Evolutionary conservation across 768 basidiomycete genomes (phyloP), one percentile per base, ranked within the genome.

Genomic region (Lentinula edodes): DNA sequence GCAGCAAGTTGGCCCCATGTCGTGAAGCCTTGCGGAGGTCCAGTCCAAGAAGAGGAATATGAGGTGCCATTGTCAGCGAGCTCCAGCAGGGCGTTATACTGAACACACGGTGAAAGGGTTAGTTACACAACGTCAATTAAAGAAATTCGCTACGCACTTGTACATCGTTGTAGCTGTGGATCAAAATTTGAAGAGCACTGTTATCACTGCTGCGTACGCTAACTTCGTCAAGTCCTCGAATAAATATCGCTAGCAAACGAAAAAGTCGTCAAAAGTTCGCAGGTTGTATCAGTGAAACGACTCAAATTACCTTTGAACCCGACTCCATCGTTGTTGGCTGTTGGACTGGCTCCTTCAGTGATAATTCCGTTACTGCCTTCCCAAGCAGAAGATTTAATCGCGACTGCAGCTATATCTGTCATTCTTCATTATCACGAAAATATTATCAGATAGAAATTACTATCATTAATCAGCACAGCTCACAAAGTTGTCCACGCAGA

Each of bases 1-100:
- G 79, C 75, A 34, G 79, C 78, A 34, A 81, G 71, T 66, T 83
- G 79, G 3, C 80, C 80, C 81, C 80, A 83, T 7, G 75, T 72
- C 1, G 79, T 81, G 65, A 79, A 83, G 0, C 46, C 65, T 55
- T 76, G 72, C 6, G 79, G 73, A 2, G 81, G 81, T 2, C 80
- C 81, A 50, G 72, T 72, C 80, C 81, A 82, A 35, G 66, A 68
- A n/a, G 80, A 71, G 12, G 79, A 79, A 65, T 83, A 82, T 10
- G 74, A 71, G 34, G 60, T 74, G 10, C 77, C 76, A 38, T 70
- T 79, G 15, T 74, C 76, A 6, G 80, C 80, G 16, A 81, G 71
- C 36, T 81, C 80, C 28, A 83, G 71, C 23, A 83, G 72, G 18
- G 80, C 80, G 62, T 81, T 83, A 62, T 80, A 80, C 80, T 82